These are phyloP conservation scores for Saccharomycopsis fibuligera DNA, from an alignment of 805 yeast genomes.

Conservation along the genomic window DNA sequence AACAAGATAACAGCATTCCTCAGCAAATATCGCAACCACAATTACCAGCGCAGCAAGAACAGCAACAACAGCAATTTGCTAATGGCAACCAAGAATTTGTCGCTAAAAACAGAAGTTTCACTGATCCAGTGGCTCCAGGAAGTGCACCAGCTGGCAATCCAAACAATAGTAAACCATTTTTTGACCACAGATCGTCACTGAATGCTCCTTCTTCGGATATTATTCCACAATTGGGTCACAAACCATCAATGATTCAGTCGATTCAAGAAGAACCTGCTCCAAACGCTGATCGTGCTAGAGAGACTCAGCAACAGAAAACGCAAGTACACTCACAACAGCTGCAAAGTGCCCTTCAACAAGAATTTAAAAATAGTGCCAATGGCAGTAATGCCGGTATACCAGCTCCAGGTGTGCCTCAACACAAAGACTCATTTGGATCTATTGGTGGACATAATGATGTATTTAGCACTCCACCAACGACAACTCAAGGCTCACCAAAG, in stretches of 20 bases:
- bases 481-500: slow-evolving; percentile 10
- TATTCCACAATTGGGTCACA: not conserved
- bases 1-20: too few relatives aligned
- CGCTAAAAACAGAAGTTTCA: not conserved
- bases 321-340: too few relatives aligned
- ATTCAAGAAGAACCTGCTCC: not conserved
- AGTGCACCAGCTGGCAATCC: not conserved
- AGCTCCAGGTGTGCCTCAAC: slow-evolving; percentile 1
- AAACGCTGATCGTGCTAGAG: not conserved
- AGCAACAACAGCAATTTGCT: not conserved
- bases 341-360: not conserved
- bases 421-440: slow-evolving; percentile 12
- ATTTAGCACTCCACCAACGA: slow-evolving; percentile 18
- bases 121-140: too few relatives aligned
- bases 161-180: not conserved
- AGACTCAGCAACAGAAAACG: not conserved
- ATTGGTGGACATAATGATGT: slow-evolving; percentile 4
- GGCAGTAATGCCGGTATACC: not conserved
- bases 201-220: too few relatives aligned
- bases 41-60: too few relatives aligned
- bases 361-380: not conserved
- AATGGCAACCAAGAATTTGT: not conserved
- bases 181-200: too few relatives aligned
- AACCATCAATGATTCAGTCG: not conserved
- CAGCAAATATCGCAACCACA: too few relatives aligned